A percentile compares a stretch with the other conserved stretches of the same genome.
phyloP scores from a whole-genome alignment of 1,139 yeast genomes.

The Hansenula lynferdii region DNA sequence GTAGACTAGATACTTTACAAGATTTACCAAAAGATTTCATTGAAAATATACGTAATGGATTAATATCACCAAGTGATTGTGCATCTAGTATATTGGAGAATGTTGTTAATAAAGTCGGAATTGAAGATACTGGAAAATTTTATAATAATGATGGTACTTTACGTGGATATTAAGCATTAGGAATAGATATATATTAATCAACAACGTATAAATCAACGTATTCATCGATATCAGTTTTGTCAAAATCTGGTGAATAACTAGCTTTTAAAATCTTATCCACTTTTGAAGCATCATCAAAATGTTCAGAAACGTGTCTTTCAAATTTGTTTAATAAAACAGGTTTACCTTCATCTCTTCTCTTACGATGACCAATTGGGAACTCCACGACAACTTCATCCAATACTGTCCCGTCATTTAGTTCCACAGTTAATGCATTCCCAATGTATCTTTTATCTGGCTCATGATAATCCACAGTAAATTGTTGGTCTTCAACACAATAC shows the following conservation, averaged over 20 bases:
- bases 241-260: slow-evolving; percentile 30
- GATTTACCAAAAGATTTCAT: slow-evolving; percentile 23
- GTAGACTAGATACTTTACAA: slow-evolving; percentile 6
- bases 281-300: slow-evolving; percentile 31
- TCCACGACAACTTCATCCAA: slow-evolving; percentile 49
- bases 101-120: background rate
- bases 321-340: slow-evolving; percentile 48
- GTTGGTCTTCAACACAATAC: slow-evolving; percentile 45
- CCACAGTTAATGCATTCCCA: slow-evolving; percentile 47
- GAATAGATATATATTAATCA: no score
- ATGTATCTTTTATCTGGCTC: slow-evolving; percentile 53
- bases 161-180: no score
- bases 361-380: slow-evolving; percentile 54
- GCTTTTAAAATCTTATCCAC: slow-evolving; percentile 34
- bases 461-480: slow-evolving; percentile 47
- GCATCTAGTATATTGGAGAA: background rate
- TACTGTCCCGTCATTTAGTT: slow-evolving; percentile 47
- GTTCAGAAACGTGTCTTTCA: slow-evolving; percentile 42
- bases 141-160: background rate
- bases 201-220: slow-evolving; percentile 38
- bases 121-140: background rate
- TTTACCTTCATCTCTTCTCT: slow-evolving; percentile 53
- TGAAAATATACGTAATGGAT: background rate
- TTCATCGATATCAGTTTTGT: slow-evolving; percentile 40
- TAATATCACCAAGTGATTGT: background rate